These are phyloP conservation scores for Castanospermum australe DNA, from an alignment of 306 rosid genomes.

Conservation along the genomic window DNA sequence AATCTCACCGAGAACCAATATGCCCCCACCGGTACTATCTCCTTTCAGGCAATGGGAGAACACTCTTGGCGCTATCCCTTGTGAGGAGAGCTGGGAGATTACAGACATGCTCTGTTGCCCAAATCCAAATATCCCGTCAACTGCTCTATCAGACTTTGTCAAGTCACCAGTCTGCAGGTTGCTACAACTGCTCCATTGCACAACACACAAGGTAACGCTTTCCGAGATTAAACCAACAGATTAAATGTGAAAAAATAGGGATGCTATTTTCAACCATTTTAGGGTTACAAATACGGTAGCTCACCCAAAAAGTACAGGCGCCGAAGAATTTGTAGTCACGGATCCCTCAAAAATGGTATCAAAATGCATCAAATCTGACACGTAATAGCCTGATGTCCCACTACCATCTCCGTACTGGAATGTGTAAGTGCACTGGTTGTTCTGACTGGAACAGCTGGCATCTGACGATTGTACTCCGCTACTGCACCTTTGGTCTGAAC, in stretches of 20 bases:
- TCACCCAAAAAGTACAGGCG: slow-evolving; percentile 88
- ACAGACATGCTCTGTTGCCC: slow-evolving; percentile 89
- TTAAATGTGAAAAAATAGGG: neutral
- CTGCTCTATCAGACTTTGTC: slow-evolving; percentile 88
- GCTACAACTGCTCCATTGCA: slow-evolving; percentile 78
- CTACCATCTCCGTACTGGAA: slow-evolving; percentile 99
- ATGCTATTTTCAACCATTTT: slow-evolving; percentile 1
- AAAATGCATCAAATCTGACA: slow-evolving; percentile 73
- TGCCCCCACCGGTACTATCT: slow-evolving; percentile 85
- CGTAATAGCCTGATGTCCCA: slow-evolving; percentile 89
- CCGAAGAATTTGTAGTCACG: slow-evolving; percentile 65
- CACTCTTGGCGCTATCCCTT: slow-evolving; percentile 75
- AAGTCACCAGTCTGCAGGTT: slow-evolving; percentile 79
- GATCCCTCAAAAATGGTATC: slow-evolving; percentile 59
- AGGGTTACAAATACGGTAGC: slow-evolving; percentile 32
- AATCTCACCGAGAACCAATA: slow-evolving; percentile 93
- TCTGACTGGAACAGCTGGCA: slow-evolving; percentile 66
- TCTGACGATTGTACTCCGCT: slow-evolving; percentile 70
- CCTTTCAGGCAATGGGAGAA: slow-evolving; percentile 97
- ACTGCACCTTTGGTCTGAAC: slow-evolving; percentile 78
- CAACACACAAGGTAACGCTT: slow-evolving; percentile 29
- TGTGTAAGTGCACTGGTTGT: slow-evolving; percentile 73
- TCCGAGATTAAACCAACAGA: slow-evolving; percentile 29
- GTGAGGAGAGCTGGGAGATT: slow-evolving; percentile 88
- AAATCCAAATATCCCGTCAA: slow-evolving; percentile 94